phyloP scores from a whole-genome alignment of 176 grass and related monocot species.

The Pharus latifolius region DNA sequence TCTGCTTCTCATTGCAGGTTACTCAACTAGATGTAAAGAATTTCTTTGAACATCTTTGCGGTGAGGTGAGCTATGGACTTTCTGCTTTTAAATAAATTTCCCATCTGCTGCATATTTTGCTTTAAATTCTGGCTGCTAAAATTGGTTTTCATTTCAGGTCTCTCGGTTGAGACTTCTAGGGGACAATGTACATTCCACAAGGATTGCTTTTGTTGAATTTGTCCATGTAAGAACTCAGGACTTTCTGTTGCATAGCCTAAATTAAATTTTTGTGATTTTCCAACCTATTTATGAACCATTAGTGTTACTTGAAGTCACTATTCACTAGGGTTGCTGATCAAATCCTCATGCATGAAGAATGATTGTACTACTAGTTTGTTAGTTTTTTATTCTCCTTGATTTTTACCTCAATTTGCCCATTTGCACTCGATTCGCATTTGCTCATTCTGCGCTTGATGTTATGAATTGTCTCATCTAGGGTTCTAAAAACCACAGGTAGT shows the following conservation, averaged over 20 bases:
- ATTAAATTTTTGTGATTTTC: background rate
- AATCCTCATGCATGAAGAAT: background rate
- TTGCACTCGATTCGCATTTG: background rate
- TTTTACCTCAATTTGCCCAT: background rate
- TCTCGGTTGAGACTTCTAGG: conserved; percentile 85
- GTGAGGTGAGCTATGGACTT: conserved; percentile 48
- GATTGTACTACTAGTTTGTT: background rate
- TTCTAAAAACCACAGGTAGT: no score
- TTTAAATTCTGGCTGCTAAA: background rate
- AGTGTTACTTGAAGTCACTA: background rate
- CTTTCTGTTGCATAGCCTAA: background rate
- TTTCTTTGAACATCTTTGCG: conserved; percentile 83
- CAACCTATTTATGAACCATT: background rate
- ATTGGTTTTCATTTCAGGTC: conserved; percentile 44
- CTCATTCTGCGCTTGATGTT: background rate
- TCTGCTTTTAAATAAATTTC: background rate
- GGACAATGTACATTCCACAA: conserved; percentile 80
- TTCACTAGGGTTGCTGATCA: background rate
- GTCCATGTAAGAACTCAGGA: conserved; percentile 46
- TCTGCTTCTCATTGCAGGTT: conserved; percentile 31
- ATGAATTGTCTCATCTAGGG: background rate
- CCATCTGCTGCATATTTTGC: background rate
- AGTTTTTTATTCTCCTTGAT: background rate
- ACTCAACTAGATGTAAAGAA: conserved; percentile 77
- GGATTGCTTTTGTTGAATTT: conserved; percentile 95